These are phyloP conservation scores for Cafeteria roenbergensis DNA, from an alignment of 108 stramenopile genomes.

Conservation along the genomic window DNA sequence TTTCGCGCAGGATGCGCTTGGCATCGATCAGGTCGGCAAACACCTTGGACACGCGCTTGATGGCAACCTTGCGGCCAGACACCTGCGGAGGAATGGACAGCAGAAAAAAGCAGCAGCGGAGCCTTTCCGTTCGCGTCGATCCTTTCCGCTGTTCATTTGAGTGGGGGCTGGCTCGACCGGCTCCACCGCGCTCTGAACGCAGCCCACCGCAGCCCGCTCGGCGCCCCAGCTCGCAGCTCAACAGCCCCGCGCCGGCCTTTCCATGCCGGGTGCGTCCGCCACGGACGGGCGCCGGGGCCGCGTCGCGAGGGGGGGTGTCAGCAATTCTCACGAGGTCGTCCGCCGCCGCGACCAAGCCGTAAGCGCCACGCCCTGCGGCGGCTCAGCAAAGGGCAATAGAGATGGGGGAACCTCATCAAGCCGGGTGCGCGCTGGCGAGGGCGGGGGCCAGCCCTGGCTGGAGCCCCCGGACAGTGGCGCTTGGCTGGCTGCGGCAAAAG, in stretches of 20 bases:
- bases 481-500: no score
- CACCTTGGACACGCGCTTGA: conserved; percentile 45
- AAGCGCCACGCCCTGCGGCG: conserved; percentile 45
- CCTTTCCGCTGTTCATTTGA: no score
- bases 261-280: neutral
- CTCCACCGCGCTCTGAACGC: neutral
- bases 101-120: neutral
- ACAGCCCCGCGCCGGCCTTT: neutral
- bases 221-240: neutral
- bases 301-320: no score
- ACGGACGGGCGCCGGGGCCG: neutral
- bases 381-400: no score
- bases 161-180: neutral
- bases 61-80: conserved; percentile 50
- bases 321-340: conserved; percentile 19
- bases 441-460: no score
- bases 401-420: no score
- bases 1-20: conserved; percentile 45
- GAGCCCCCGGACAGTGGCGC: no score
- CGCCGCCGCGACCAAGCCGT: conserved; percentile 44
- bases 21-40: conserved; percentile 50
- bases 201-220: neutral
- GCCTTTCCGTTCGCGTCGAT: neutral
- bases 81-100: conserved; percentile 18
- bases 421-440: no score